Base-by-base conservation (phyloP, 768 basidiomycete species). In the Tephrocybe sp. region DNA sequence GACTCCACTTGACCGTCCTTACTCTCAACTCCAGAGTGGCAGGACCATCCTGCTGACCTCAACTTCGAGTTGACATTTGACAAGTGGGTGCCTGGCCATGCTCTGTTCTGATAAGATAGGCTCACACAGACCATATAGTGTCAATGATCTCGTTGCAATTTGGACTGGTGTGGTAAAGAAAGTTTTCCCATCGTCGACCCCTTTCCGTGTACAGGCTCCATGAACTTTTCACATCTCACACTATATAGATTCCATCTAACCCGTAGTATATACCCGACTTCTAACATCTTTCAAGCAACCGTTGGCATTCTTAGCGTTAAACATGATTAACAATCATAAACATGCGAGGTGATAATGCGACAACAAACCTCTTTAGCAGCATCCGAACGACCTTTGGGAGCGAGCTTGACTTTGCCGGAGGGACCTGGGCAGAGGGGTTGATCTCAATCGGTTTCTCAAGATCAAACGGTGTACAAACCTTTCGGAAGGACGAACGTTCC, bases 371-470 rank as follows among this genome's bases (percentile, higher is more conserved):
- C 77, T 60, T 79, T 79, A 11, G 74, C 72, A 45, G 79, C 79
- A 54, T 79, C 82, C n/a, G 70, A 60, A 30, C 74, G 71, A 57
- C 74, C 61, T 72, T 87, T 88, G 48, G 86, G 80, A 22, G 86
- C 70, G 18, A 71, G 53, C 46, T 63, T 63, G 21, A 71, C 76
- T 72, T 70, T 60, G 46, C 70, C 70, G 23, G 60, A 60, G n/a
- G 62, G 61, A 21, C 66, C 72, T 73, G 45, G 15, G 13, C 18
- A 42, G 27, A 22, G 18, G 31, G 18, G 46, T 50, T 39, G 52
- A 42, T 43, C 23, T n/a, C 24, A 33, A 43, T 37, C 36, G 51
- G n/a, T 19, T 50, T 41, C 33, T 45, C 19, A 21, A 30, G 34
- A 37, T 49, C 13, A 11, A 39, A 47, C n/a, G 41, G 22, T 25